Evolutionary conservation across 2,329 filamentous ascomycete species (phyloP).

Genomic region (Hymenoscyphus scutula): DNA sequence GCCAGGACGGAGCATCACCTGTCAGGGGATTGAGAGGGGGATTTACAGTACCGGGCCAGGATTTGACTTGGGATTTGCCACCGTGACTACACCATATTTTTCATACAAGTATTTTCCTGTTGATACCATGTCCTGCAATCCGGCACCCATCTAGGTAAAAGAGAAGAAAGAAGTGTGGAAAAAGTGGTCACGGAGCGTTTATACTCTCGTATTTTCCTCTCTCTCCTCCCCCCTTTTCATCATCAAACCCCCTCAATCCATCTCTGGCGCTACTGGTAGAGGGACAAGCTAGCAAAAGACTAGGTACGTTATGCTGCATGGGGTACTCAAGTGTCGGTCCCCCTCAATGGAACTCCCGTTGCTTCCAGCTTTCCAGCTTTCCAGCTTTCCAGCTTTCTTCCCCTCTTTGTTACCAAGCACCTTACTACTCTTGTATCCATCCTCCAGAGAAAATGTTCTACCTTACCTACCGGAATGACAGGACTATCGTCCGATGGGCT

Average conservation of each 20-base stretch:
- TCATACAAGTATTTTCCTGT: no score
- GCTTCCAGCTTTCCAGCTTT: conserved; percentile 6
- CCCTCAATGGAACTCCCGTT: not conserved
- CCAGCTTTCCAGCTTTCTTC: no score
- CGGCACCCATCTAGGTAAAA: conserved; percentile 4
- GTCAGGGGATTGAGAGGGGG: not conserved
- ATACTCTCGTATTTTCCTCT: not conserved
- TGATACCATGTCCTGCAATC: not conserved
- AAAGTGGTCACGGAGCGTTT: not conserved
- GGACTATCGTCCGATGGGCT: not conserved
- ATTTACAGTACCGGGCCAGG: no score
- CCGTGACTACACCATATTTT: conserved; percentile 1
- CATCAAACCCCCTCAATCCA: not conserved
- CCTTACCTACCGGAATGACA: not conserved
- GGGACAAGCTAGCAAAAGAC: not conserved
- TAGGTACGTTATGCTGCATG: not conserved
- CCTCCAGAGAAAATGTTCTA: not conserved
- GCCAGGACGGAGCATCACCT: not conserved
- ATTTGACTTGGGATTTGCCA: conserved; percentile 2
- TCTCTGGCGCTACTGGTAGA: not conserved
- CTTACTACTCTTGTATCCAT: not conserved
- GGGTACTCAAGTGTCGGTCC: not conserved
- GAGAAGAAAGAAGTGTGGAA: not conserved
- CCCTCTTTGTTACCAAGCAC: conserved; percentile 10
- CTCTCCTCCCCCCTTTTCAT: not conserved